Percentiles rank a stretch among this genome's conserved stretches.
Evolutionary conservation across 1,139 yeast genomes (phyloP).

Genomic region (Torulaspora pretoriensis): DNA sequence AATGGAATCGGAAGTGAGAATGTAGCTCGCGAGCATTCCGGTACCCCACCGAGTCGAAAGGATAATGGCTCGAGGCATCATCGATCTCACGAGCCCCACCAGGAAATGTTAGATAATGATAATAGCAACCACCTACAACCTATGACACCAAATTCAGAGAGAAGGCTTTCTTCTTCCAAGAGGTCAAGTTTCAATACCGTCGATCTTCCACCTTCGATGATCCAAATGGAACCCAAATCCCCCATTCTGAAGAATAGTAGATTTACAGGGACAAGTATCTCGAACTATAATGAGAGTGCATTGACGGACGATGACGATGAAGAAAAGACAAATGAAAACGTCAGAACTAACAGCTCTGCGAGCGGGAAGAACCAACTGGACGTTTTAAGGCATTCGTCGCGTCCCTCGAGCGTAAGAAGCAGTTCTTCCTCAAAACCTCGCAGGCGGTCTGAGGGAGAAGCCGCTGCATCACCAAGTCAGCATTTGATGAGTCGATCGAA

Average conservation of each 20-base stretch:
- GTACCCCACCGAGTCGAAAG: conserved; percentile 11
- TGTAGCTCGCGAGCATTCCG: conserved; percentile 8
- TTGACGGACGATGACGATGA: conserved; percentile 32
- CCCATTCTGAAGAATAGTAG: conserved; percentile 51
- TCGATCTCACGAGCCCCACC: conserved; percentile 4
- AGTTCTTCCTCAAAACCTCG: conserved; percentile 22
- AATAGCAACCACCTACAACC: conserved; percentile 12
- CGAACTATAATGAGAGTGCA: conserved; percentile 33
- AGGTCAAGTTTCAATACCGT: conserved; percentile 26
- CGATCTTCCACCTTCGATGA: conserved; percentile 64
- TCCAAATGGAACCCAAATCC: conserved; percentile 60
- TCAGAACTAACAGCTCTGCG: conserved; percentile 1
- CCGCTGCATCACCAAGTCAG: conserved; percentile 12
- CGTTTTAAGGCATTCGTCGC: conserved; percentile 21
- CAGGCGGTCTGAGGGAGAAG: conserved; percentile 21
- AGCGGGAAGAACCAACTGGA: conserved; percentile 16
- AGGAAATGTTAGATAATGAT: conserved; percentile 5
- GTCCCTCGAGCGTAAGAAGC: conserved; percentile 26
- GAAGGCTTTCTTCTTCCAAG: conserved; percentile 16
- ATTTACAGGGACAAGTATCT: conserved; percentile 23
- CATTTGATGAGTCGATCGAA: conserved; percentile 20
- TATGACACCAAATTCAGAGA: conserved; percentile 13
- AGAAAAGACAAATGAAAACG: conserved; percentile 12
- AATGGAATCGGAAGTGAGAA: conserved; percentile 7
- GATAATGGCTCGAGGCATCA: conserved; percentile 3